phyloP scores from a whole-genome alignment of 2,329 filamentous ascomycete species.

The Tetracladium maxilliforme region DNA sequence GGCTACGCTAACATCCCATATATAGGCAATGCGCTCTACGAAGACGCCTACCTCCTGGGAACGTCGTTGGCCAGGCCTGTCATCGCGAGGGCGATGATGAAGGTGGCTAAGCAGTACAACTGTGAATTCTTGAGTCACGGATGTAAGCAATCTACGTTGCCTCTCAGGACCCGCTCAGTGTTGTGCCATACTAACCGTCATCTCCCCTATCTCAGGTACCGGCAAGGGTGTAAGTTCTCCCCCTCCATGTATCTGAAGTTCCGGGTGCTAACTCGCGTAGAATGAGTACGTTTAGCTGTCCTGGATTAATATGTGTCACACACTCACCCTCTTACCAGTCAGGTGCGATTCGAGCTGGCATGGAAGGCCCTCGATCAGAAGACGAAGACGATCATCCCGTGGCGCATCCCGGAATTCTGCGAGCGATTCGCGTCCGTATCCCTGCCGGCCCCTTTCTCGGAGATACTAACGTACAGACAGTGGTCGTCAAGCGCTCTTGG shows the following conservation, averaged over 20 bases:
- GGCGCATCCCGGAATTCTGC: constrained; percentile 57
- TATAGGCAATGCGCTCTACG: constrained; percentile 53
- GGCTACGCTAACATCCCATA: background rate
- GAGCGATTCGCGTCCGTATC: constrained; percentile 55
- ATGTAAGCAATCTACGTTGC: too few species aligned
- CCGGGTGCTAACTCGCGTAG: too few species aligned
- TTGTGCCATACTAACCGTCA: too few species aligned
- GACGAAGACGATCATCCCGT: constrained; percentile 63
- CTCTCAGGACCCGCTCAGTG: too few species aligned
- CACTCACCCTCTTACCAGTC: too few species aligned
- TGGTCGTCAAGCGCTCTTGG: constrained; percentile 57
- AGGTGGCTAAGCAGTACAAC: constrained; percentile 46
- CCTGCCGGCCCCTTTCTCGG: background rate
- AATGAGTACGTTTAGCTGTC: too few species aligned
- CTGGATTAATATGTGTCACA: too few species aligned
- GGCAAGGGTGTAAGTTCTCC: too few species aligned
- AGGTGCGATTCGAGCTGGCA: constrained; percentile 50
- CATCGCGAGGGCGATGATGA: constrained; percentile 53
- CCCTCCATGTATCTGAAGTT: too few species aligned
- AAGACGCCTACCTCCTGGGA: constrained; percentile 48
- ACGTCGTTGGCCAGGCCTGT: constrained; percentile 54
- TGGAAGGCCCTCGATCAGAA: constrained; percentile 47
- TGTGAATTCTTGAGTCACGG: constrained; percentile 18
- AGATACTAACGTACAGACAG: constrained; percentile 4
- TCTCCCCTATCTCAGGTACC: too few species aligned